Base-by-base conservation (phyloP, 352 stramenopile genomes). In the Pythium scleroteichum region DNA sequence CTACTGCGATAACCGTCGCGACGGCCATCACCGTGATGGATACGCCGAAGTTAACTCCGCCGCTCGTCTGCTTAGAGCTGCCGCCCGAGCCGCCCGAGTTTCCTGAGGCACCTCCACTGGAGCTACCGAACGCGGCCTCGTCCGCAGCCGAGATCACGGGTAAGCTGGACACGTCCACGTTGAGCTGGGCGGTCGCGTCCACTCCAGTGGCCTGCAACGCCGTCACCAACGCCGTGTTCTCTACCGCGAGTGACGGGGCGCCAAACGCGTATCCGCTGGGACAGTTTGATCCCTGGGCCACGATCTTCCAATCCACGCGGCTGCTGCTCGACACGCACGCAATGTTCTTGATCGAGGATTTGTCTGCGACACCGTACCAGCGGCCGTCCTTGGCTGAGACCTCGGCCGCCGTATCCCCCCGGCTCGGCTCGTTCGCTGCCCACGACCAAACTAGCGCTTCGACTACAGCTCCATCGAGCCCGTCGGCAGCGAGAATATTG, bases 391-490 rank as follows among this genome's bases (percentile, higher is more conserved):
- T 63, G 16, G 71, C 71, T 5, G 75, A 84, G 41, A 88, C 57
- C 61, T 80, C 63, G 20, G 75, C 79, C 9, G 64, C 69, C 0
- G 64, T 68, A 4, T 76, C 75, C 2, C 69, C 72, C 8, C 32
- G 46, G 20, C 56, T 63, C 23, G 79, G 79, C 41, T 89, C 79
- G 26, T 78, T 75, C 32, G 69, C 42, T 2, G 81, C 81, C 76
- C 79, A 91, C 2, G 64, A 77, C 82, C 82, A 91, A 14, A 91
- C 61, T 72, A 87, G 72, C 0, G 79, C 76, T 4, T 74, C 62
- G 66, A 89, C 70, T 12, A 67, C 48, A 8, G 59, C 44, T 9
- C 77, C 79, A 24, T 88, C 79, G n/a, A 91, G 45, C 26, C 65
- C 64, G 50, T 91, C 82, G 2, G 79, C 73, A 4, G 82, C 73